Percentiles rank a stretch among this genome's conserved stretches.
Conservation (phyloP, 1,284 basidiomycete genomes). For the Pholiota adiposa region DNA sequence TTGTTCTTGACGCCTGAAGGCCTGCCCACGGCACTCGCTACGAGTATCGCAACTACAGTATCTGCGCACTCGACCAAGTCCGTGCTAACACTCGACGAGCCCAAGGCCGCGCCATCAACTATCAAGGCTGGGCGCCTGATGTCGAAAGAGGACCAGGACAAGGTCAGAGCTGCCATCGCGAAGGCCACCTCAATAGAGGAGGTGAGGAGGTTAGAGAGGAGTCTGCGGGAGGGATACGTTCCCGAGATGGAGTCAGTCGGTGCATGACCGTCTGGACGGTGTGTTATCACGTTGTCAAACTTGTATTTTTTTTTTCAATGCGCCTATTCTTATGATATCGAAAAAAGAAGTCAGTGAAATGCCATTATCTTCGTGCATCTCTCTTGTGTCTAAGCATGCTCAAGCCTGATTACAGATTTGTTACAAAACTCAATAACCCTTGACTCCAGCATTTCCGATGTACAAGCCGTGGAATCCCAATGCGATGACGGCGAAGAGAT, state of each 20-base stretch:
- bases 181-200: conserved; percentile 92
- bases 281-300: conserved; percentile 23
- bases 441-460: conserved; percentile 59
- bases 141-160: conserved; percentile 91
- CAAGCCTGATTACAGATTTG: not conserved
- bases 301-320: conserved; percentile 25
- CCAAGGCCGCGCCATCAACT: conserved; percentile 60
- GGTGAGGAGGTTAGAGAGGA: conserved; percentile 85
- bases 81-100: conserved; percentile 69
- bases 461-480: conserved; percentile 76
- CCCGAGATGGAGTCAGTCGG: conserved; percentile 78
- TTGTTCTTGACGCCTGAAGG: conserved; percentile 80
- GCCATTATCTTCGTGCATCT: not conserved
- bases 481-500: conserved; percentile 63
- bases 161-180: conserved; percentile 89
- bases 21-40: conserved; percentile 82
- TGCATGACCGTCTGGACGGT: conserved; percentile 48
- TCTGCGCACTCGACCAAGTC: conserved; percentile 66
- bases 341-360: conserved; percentile 11
- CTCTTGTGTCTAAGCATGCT: conserved; percentile 1
- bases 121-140: conserved; percentile 83
- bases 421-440: conserved; percentile 32
- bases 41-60: conserved; percentile 74
- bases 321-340: conserved; percentile 21
- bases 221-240: conserved; percentile 85